Conservation (phyloP, 306 rosid species). For the Casuarina cunninghamiana region DNA sequence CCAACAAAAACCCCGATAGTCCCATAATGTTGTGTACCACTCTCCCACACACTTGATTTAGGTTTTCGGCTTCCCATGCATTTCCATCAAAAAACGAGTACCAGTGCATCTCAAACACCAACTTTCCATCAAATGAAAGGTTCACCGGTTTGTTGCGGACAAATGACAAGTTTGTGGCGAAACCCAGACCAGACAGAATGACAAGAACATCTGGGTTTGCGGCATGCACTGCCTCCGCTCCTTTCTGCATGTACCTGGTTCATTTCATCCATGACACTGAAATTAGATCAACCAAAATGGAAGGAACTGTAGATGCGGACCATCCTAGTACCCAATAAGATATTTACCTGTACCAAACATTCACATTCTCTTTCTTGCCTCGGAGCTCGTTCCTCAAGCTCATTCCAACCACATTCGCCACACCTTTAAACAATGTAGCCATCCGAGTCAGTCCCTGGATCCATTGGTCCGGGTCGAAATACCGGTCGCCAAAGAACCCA, state of each 20-base stretch:
- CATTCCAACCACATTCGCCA: slow-evolving; percentile 66
- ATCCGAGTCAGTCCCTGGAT: slow-evolving; percentile 65
- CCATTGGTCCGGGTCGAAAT: slow-evolving; percentile 69
- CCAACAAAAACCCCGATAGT: slow-evolving; percentile 54
- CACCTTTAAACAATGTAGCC: slow-evolving; percentile 72
- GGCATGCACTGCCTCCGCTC: slow-evolving; percentile 88
- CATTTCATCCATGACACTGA: not conserved
- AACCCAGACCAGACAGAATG: slow-evolving; percentile 73
- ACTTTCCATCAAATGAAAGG: slow-evolving; percentile 56
- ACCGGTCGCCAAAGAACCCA: slow-evolving; percentile 77
- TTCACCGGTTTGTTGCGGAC: slow-evolving; percentile 39
- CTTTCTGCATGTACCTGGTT: slow-evolving; percentile 77
- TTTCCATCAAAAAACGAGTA: slow-evolving; percentile 66
- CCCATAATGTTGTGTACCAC: slow-evolving; percentile 47
- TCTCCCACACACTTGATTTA: slow-evolving; percentile 86
- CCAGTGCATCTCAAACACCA: slow-evolving; percentile 83
- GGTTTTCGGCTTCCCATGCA: slow-evolving; percentile 67
- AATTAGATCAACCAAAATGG: not conserved
- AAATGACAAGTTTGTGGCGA: slow-evolving; percentile 67
- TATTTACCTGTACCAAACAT: slow-evolving; percentile 79
- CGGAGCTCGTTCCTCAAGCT: slow-evolving; percentile 90
- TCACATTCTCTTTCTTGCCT: slow-evolving; percentile 69
- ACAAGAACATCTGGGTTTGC: slow-evolving; percentile 78
- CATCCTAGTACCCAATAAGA: not conserved
- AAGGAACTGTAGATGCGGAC: too few relatives aligned